Percentiles rank a stretch among this genome's conserved stretches.
Evolutionary conservation across 2,329 filamentous ascomycete species (phyloP).

Genomic region (Xylaria sp.): DNA sequence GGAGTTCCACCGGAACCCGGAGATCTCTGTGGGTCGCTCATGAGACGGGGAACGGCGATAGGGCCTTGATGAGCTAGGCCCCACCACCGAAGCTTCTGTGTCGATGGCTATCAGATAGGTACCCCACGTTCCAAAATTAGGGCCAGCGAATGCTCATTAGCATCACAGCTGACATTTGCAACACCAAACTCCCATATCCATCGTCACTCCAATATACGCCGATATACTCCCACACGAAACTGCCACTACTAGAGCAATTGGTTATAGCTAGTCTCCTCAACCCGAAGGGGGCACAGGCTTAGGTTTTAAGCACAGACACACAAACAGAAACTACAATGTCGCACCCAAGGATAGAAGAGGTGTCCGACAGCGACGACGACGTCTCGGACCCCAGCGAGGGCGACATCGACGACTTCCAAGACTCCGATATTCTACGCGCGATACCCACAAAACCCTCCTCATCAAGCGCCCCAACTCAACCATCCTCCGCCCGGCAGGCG

Average conservation of each 20-base stretch:
- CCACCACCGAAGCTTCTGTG: constrained; percentile 16
- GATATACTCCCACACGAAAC: background rate
- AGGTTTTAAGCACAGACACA: constrained; percentile 4
- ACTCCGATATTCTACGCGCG: constrained; percentile 66
- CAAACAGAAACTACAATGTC: constrained; percentile 69
- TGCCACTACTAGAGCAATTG: background rate
- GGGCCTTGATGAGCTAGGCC: constrained; percentile 5
- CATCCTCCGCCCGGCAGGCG: constrained; percentile 53
- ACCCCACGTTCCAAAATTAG: constrained; percentile 34
- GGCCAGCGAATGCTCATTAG: constrained; percentile 14
- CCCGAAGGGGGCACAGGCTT: background rate
- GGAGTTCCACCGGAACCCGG: background rate
- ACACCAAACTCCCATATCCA: background rate
- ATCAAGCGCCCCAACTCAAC: constrained; percentile 41
- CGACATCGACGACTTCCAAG: constrained; percentile 75
- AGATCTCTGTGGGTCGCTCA: background rate
- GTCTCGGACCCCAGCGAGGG: constrained; percentile 87
- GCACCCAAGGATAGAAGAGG: constrained; percentile 90
- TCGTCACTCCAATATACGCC: background rate
- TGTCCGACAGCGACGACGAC: constrained; percentile 77
- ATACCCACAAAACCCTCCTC: constrained; percentile 51
- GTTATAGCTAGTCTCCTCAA: background rate
- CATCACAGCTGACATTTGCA: constrained; percentile 9
- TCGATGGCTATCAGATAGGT: background rate
- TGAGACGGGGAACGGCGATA: constrained; percentile 7